Conservation (phyloP, 306 rosid species). For the Pachyrhizus erosus region DNA sequence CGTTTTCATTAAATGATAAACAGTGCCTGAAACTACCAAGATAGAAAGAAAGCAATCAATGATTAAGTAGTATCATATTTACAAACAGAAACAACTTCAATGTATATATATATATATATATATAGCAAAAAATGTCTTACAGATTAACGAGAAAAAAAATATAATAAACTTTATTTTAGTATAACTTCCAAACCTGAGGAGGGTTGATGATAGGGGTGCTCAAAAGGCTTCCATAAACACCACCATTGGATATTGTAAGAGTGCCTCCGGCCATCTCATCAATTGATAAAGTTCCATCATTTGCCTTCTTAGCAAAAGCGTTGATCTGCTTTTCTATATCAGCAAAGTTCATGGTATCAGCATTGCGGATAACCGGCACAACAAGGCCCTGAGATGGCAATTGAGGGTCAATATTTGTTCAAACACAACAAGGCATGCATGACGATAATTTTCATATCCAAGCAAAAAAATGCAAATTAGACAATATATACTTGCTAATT, state of each 20-base stretch:
- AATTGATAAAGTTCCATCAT: slow-evolving; percentile 71
- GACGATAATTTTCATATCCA: not conserved
- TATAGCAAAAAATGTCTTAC: not conserved
- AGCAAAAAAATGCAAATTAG: not conserved
- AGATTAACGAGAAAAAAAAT: slow-evolving; percentile 20
- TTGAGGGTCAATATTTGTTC: slow-evolving; percentile 18
- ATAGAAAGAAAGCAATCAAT: not conserved
- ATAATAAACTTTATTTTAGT: not conserved
- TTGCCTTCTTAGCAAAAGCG: slow-evolving; percentile 79
- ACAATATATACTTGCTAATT: not conserved
- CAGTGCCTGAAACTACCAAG: not conserved
- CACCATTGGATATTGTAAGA: slow-evolving; percentile 85
- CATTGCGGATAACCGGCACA: slow-evolving; percentile 82
- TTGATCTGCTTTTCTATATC: slow-evolving; percentile 87
- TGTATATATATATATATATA: too few relatives aligned
- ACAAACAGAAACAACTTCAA: not conserved
- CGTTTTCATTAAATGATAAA: not conserved
- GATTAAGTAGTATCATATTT: not conserved
- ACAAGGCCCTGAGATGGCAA: slow-evolving; percentile 66
- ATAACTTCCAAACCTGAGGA: slow-evolving; percentile 67
- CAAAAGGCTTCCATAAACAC: slow-evolving; percentile 87
- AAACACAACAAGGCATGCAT: slow-evolving; percentile 24
- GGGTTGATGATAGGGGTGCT: slow-evolving; percentile 91
- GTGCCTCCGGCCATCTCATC: slow-evolving; percentile 96
- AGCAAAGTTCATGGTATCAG: slow-evolving; percentile 74